phyloP scores from a whole-genome alignment of 768 basidiomycete genomes.

The Boletus tomentosulus region DNA sequence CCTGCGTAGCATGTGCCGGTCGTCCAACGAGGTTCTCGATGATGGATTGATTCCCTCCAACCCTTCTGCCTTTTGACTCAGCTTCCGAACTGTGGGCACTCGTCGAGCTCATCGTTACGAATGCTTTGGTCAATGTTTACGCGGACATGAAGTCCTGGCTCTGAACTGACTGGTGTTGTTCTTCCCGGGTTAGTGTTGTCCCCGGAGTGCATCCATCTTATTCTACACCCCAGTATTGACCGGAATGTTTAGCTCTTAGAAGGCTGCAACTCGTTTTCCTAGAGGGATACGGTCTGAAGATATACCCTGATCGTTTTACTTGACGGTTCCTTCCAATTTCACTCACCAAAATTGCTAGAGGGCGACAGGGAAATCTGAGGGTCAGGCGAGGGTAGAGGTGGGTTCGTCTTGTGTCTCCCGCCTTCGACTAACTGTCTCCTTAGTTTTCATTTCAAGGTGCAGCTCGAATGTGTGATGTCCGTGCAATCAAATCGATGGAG shows the following conservation, averaged over 20 bases:
- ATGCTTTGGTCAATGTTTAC: neutral
- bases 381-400: neutral
- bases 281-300: neutral
- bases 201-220: neutral
- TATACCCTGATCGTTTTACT: neutral
- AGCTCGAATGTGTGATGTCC: neutral
- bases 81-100: neutral
- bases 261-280: too few species aligned
- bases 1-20: neutral
- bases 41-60: neutral
- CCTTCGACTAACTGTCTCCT: neutral
- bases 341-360: neutral
- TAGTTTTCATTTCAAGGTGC: neutral
- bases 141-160: neutral
- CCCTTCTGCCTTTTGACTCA: neutral
- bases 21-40: neutral
- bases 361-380: neutral
- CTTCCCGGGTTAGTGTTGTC: neutral
- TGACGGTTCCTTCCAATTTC: neutral
- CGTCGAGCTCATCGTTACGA: neutral
- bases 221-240: neutral
- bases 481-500: neutral
- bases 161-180: neutral
- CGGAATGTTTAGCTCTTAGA: neutral
- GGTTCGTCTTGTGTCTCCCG: neutral